Evolutionary conservation across 2,329 filamentous ascomycete species (phyloP), one percentile per base, ranked within the genome.

Genomic region (Colletotrichum noveboracense): DNA sequence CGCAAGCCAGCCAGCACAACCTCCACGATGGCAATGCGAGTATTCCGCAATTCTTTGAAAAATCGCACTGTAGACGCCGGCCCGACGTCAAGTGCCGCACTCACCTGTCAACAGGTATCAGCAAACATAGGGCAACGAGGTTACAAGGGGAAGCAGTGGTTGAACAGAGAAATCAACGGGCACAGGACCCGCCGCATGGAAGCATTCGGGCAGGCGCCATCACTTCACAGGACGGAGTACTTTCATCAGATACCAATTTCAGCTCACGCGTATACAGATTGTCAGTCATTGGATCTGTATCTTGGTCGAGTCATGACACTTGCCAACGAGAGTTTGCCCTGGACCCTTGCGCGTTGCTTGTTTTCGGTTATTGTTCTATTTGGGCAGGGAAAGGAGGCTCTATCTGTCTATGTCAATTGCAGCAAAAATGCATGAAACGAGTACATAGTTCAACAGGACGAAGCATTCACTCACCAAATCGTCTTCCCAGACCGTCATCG

Each of bases 241-340:
- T 62, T 71, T 75, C 62, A 76, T 73, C 65, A 60, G 65, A 74
- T 76, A 76, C 74, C 74, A 76, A 74, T 76, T 76, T 76, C 48
- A 76, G 70, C 74, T 74, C 73, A 69, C 70, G 70, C 64, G 74
- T 69, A 74, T 74, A 74, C 74, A 74, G 70, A 69, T 61, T 76
- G 74, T 76, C 70, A 69, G 48, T 68, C 58, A 43, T 73, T 75
- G 70, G 74, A 75, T 74, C 74, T 76, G 70, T 52, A 69, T 55
- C 58, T 71, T 66, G 74, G 70, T 28, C 58, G 43, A 56, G 43
- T 65, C 52, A 55, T 56, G 52, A 68, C 24, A 69, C 65, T 69
- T 74, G 58, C n/a, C 43, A 65, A 32, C 36, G 55, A 34, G 64
- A 76, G 52, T 68, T 74, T 32, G 38, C 56, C 65, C 55, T 9